phyloP scores from a whole-genome alignment of 2,329 filamentous ascomycete species.

The Fusarium paranaense region DNA sequence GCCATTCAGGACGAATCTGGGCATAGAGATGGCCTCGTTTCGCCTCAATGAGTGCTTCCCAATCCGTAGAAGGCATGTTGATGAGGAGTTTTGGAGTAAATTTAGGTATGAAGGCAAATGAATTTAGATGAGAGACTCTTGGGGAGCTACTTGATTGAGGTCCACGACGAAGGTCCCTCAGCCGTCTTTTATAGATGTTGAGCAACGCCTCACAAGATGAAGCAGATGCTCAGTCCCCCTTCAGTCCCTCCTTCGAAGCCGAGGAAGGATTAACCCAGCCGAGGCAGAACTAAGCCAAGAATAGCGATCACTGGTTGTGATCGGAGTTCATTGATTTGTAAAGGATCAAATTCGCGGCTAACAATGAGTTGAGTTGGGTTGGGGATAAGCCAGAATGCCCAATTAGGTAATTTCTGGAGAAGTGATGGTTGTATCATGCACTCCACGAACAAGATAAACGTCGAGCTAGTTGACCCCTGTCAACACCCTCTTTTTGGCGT shows the following conservation, averaged over 20 bases:
- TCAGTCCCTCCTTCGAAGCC: background rate
- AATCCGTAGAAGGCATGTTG: background rate
- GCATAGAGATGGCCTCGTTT: background rate
- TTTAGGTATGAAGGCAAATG: too few relatives aligned
- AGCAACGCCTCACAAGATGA: background rate
- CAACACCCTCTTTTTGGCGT: background rate
- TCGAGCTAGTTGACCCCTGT: background rate
- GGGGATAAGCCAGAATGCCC: background rate
- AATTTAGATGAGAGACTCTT: background rate
- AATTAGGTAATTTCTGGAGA: background rate
- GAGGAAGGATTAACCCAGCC: background rate
- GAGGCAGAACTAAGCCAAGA: background rate
- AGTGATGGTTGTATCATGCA: background rate
- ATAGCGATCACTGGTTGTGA: background rate
- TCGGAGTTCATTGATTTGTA: background rate
- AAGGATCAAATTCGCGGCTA: background rate
- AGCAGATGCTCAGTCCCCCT: background rate
- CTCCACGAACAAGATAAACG: background rate
- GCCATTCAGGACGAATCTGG: background rate
- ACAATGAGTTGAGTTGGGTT: background rate
- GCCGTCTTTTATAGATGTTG: background rate
- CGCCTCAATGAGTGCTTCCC: background rate
- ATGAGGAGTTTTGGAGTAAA: background rate
- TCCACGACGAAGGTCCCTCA: background rate
- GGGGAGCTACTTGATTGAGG: background rate